Percentiles rank a stretch among this genome's conserved stretches.
Conservation (phyloP, 495 filamentous ascomycete genomes). For the Annulohypoxylon nitens region DNA sequence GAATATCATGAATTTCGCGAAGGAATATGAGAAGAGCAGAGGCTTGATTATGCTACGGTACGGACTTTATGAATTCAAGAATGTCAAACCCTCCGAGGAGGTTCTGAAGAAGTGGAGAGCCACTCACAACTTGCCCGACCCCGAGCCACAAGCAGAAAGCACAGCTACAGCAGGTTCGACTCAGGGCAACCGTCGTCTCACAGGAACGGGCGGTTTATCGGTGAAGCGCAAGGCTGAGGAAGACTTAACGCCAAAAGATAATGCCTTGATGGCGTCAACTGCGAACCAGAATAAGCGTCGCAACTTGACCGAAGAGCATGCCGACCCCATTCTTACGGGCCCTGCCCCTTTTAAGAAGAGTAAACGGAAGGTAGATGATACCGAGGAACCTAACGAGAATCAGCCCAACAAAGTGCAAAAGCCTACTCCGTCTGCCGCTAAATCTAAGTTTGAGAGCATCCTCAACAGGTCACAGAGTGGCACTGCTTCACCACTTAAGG, state of each 20-base stretch:
- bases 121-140: conserved; percentile 57
- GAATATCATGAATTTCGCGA: conserved; percentile 65
- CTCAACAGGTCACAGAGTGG: conserved; percentile 53
- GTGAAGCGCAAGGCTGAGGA: conserved; percentile 64
- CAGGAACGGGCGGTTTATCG: conserved; percentile 23
- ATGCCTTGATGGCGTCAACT: conserved; percentile 51
- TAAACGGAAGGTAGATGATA: conserved; percentile 59
- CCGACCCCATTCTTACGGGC: conserved; percentile 44
- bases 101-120: conserved; percentile 64
- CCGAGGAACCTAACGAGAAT: conserved; percentile 64
- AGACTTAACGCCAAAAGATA: conserved; percentile 53
- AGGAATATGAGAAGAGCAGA: conserved; percentile 67
- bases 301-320: conserved; percentile 47
- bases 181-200: conserved; percentile 24
- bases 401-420: conserved; percentile 71
- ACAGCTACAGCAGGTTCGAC: conserved; percentile 8
- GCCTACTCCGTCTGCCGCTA: conserved; percentile 65
- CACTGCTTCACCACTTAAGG: conserved; percentile 39
- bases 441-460: conserved; percentile 62
- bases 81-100: conserved; percentile 61
- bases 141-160: conserved; percentile 54
- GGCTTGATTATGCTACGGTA: conserved; percentile 66
- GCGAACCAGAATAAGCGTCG: conserved; percentile 62
- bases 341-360: conserved; percentile 55
- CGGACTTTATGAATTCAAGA: conserved; percentile 67